These are phyloP conservation scores for Penicillium simplicissimum DNA, from an alignment of 495 filamentous ascomycete genomes.

Conservation along the genomic window DNA sequence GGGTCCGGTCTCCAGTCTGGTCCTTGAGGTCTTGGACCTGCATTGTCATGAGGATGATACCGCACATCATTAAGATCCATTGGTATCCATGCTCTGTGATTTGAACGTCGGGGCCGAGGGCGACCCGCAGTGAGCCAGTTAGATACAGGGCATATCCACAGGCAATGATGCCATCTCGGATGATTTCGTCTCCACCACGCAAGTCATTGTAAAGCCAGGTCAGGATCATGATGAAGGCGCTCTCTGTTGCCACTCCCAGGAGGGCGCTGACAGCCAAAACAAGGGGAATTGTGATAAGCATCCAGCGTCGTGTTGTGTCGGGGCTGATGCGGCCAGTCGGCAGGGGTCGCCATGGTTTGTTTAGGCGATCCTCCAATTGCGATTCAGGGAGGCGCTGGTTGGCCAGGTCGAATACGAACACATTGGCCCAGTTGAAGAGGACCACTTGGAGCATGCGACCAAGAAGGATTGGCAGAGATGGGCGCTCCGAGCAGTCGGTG, in stretches of 20 bases:
- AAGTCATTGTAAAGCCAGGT: conserved; percentile 59
- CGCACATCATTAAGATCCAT: conserved; percentile 49
- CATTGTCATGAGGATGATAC: conserved; percentile 51
- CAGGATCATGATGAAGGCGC: conserved; percentile 36
- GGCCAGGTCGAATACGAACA: conserved; percentile 15
- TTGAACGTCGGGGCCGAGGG: conserved; percentile 3
- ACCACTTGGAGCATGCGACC: conserved; percentile 1
- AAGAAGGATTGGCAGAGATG: background rate
- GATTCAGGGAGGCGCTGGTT: conserved; percentile 15
- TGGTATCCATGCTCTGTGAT: conserved; percentile 11
- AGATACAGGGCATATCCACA: conserved; percentile 21
- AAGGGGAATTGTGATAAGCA: conserved; percentile 40
- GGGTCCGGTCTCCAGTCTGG: conserved; percentile 44
- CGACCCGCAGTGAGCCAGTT: conserved; percentile 6
- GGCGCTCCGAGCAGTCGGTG: conserved; percentile 1
- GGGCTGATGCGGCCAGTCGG: conserved; percentile 41
- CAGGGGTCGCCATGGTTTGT: conserved; percentile 62
- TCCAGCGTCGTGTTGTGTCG: conserved; percentile 33
- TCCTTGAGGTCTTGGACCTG: conserved; percentile 55
- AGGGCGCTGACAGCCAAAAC: conserved; percentile 27
- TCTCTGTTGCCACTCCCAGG: conserved; percentile 39
- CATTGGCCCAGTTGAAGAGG: conserved; percentile 21
- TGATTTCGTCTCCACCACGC: conserved; percentile 44
- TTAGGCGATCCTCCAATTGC: conserved; percentile 32
- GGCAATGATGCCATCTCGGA: conserved; percentile 50